Evolutionary conservation across 495 filamentous ascomycete species (phyloP), one percentile per base, ranked within the genome.

Genomic region (Neurospora cerealis): DNA sequence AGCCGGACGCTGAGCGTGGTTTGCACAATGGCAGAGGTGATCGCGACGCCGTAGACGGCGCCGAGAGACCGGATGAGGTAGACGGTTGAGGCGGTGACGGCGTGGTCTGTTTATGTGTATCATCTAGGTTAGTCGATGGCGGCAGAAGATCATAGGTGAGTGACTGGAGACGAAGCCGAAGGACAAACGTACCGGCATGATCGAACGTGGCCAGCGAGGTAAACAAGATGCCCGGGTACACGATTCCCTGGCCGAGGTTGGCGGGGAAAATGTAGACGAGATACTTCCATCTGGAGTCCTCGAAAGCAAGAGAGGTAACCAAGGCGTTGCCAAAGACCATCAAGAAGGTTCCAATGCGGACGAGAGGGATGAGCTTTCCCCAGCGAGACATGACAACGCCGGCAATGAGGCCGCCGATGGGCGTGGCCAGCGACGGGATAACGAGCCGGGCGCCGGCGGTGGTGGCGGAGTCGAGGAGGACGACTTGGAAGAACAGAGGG

Each of bases 351-450:
- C 89, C 89, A 1, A 79, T 72, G 1, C 87, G 85, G 7, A 92
- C 86, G 5, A 91, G 83, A 2, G 85, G 80, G 13, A 86, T 81
- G 2, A 91, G 80, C 72, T 85, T 88, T 0, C 89, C 89, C 88
- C 88, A 91, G 38, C 85, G 85, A 1, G 89, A 90, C 89, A 92
- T 91, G 44, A 91, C 83, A 42, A 90, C 79, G 1, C 89, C 89
- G 1, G 89, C 86, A 42, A 90, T 81, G 34, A 91, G 81, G 5
- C 88, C 88, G 2, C 89, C 89, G 21, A 91, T 82, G 3, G 89
- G 89, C 0, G 88, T 90, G 24, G 88, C 88, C 2, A 91, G 79
- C 10, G 88, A 90, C 7, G 90, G 89, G 32, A 91, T 87, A 0
- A 86, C 86, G 17, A 91, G 84, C 34, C 89, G 83, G 1, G 83